Conservation (phyloP, 2,329 filamentous ascomycete species). For the Fusarium napiforme region DNA sequence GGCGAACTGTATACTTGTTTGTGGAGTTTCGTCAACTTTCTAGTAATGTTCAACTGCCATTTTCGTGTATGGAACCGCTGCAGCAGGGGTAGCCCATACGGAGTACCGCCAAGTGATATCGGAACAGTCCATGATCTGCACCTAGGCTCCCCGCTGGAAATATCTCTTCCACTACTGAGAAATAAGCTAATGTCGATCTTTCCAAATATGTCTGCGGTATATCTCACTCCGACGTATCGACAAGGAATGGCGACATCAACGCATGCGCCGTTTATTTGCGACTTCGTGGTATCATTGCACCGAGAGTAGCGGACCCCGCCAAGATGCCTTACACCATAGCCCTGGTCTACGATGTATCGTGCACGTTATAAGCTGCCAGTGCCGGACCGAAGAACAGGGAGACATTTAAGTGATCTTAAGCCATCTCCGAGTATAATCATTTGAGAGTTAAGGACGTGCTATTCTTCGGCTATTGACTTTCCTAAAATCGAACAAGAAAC, state of each 20-base stretch:
- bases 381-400: too few relatives aligned
- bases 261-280: too few relatives aligned
- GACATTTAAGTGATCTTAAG: not conserved
- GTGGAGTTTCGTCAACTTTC: not conserved
- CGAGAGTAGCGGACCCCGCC: not conserved
- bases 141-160: not conserved
- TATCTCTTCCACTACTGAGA: conserved; percentile 1
- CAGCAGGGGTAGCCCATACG: not conserved
- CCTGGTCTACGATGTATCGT: accelerated
- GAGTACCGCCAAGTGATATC: not conserved
- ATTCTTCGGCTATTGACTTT: not conserved
- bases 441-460: not conserved
- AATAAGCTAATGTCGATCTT: not conserved
- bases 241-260: not conserved
- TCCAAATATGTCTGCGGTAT: not conserved
- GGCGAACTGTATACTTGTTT: not conserved
- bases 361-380: not conserved
- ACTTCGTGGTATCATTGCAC: conserved; percentile 14
- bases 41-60: not conserved
- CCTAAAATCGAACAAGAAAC: accelerated
- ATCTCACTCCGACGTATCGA: not conserved
- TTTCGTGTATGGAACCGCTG: not conserved
- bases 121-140: not conserved
- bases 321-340: not conserved
- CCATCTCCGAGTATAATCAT: not conserved